Conservation (phyloP, 2,329 filamentous ascomycete genomes). For the Calycina herbarum region DNA sequence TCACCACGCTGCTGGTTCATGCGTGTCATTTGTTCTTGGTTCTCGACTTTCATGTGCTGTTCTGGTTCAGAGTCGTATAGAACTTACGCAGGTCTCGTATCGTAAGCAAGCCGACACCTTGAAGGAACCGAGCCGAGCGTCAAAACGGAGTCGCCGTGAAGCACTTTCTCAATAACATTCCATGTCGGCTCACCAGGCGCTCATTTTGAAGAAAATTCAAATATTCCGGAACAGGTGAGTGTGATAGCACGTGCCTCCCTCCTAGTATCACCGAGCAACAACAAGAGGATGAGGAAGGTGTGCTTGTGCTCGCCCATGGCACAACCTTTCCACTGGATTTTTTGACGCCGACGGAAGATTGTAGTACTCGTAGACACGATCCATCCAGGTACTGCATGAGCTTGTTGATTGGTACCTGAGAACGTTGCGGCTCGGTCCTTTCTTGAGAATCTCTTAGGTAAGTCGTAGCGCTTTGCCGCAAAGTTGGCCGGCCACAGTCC, state of each 20-base stretch:
- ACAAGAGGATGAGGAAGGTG: constrained; percentile 4
- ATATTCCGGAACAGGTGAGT: neutral
- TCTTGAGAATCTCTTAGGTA: neutral
- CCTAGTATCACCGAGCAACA: neutral
- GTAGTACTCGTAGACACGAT: neutral
- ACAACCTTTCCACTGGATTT: neutral
- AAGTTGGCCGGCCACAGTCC: neutral
- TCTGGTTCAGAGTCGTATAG: neutral
- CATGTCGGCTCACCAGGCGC: no score
- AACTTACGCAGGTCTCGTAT: neutral
- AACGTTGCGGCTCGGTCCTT: neutral
- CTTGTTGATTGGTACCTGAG: neutral
- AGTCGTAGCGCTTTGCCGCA: neutral
- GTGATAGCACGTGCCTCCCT: neutral
- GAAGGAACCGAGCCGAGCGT: neutral
- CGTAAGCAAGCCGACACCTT: neutral
- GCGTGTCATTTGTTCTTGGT: constrained; percentile 8
- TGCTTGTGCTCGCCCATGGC: neutral
- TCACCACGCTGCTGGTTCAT: constrained; percentile 9
- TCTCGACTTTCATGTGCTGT: neutral
- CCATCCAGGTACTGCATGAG: neutral
- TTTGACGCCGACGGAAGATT: neutral
- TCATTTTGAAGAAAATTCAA: no score
- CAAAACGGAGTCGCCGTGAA: neutral
- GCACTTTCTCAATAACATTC: neutral